These are phyloP conservation scores for Pseudogymnoascus sp. DNA, from an alignment of 2,329 filamentous ascomycete species.

Conservation along the genomic window DNA sequence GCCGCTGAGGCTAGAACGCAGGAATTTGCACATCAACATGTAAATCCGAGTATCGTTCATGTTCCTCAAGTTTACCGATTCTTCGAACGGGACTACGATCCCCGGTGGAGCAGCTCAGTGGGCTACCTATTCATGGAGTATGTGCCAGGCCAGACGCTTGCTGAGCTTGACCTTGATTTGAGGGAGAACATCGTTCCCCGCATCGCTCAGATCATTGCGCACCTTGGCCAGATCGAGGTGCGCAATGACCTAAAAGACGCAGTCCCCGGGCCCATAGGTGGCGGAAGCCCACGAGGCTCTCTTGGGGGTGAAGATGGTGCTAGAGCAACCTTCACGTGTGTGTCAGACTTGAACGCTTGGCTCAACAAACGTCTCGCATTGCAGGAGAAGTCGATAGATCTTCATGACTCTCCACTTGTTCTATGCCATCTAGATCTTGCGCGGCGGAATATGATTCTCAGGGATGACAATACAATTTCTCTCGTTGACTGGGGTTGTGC, in stretches of 20 bases:
- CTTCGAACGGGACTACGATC: conserved; percentile 11
- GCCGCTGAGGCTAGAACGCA: conserved; percentile 19
- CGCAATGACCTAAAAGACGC: not conserved
- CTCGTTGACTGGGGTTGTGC: conserved; percentile 23
- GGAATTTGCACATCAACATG: conserved; percentile 16
- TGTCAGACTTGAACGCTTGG: not conserved
- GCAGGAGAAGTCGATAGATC: conserved; percentile 13
- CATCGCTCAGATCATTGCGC: conserved; percentile 15
- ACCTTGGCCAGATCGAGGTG: conserved; percentile 14
- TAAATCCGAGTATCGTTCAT: conserved; percentile 17
- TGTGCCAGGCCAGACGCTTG: conserved; percentile 17
- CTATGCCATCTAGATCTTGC: conserved; percentile 23
- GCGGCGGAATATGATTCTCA: conserved; percentile 23
- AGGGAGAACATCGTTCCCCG: conserved; percentile 14
- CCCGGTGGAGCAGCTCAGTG: not conserved
- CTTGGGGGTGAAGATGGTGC: conserved; percentile 19
- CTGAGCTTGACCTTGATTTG: conserved; percentile 14
- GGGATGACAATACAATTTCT: conserved; percentile 19
- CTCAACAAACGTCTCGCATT: not conserved
- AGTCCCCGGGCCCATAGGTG: conserved; percentile 18
- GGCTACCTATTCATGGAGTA: conserved; percentile 25
- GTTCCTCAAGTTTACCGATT: conserved; percentile 20
- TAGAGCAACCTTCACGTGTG: not conserved
- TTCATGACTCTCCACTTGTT: conserved; percentile 20
- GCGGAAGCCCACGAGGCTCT: conserved; percentile 15